Evolutionary conservation across 768 basidiomycete genomes (phyloP).

Genomic region (Rhodotorula kratochvilovae): DNA sequence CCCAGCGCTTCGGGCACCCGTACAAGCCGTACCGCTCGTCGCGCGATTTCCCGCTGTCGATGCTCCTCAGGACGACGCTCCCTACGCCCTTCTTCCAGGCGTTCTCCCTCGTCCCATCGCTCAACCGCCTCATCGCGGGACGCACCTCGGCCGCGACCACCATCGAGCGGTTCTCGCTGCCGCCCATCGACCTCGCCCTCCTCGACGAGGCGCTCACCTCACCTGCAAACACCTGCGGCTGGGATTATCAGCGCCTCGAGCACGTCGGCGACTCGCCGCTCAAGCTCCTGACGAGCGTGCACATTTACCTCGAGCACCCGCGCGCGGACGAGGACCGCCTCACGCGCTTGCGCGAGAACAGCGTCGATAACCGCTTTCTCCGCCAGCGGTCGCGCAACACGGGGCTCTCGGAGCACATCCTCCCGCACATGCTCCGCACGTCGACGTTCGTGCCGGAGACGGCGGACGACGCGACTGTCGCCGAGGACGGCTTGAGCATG

Average conservation of each 20-base stretch:
- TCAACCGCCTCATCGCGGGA: conserved; percentile 64
- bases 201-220: conserved; percentile 72
- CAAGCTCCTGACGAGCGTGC: conserved; percentile 57
- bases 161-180: conserved; percentile 56
- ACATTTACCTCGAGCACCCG: conserved; percentile 68
- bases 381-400: conserved; percentile 60
- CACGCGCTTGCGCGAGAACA: conserved; percentile 59
- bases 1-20: too few relatives aligned
- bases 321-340: conserved; percentile 72
- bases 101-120: conserved; percentile 61
- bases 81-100: conserved; percentile 54
- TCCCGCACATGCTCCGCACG: conserved; percentile 56
- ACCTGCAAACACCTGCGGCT: conserved; percentile 61
- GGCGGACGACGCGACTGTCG: conserved; percentile 47
- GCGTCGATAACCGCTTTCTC: conserved; percentile 67
- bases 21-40: too few relatives aligned
- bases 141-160: conserved; percentile 57
- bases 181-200: conserved; percentile 57
- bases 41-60: conserved; percentile 8
- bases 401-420: conserved; percentile 62
- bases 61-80: conserved; percentile 51
- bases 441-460: conserved; percentile 59
- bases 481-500: conserved; percentile 45
- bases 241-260: conserved; percentile 79
- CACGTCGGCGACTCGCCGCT: conserved; percentile 65